phyloP scores from a whole-genome alignment of 1,284 basidiomycete species.

The Irpex sp. region DNA sequence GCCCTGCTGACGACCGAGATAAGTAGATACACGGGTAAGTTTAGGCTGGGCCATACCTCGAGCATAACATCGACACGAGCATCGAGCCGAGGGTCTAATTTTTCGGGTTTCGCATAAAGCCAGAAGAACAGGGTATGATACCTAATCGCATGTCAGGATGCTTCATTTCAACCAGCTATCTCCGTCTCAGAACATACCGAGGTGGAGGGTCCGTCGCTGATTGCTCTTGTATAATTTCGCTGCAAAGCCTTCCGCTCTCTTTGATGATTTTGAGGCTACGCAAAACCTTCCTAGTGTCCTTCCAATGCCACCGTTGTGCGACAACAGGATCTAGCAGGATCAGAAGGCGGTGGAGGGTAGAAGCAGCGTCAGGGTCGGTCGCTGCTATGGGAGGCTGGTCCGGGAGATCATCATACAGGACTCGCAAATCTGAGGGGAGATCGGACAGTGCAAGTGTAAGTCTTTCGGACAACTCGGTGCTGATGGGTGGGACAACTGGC shows the following conservation, averaged over 20 bases:
- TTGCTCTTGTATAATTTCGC: constrained; percentile 68
- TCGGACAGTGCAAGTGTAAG: constrained; percentile 36
- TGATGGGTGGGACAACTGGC: constrained; percentile 2
- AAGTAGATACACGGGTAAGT: constrained; percentile 5
- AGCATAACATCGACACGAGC: constrained; percentile 89
- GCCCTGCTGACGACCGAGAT: constrained; percentile 48
- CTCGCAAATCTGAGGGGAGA: constrained; percentile 44
- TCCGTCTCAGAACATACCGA: constrained; percentile 36
- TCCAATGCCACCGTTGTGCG: constrained; percentile 92
- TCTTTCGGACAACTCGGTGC: constrained; percentile 26
- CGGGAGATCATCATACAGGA: constrained; percentile 54
- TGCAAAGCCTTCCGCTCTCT: constrained; percentile 65
- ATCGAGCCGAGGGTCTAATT: constrained; percentile 71
- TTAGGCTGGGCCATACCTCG: constrained; percentile 40
- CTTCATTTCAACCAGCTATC: neutral
- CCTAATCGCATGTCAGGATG: constrained; percentile 34
- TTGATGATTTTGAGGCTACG: constrained; percentile 80
- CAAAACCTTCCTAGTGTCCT: constrained; percentile 87
- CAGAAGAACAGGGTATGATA: constrained; percentile 88
- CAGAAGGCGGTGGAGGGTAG: constrained; percentile 67
- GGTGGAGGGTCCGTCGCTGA: constrained; percentile 42
- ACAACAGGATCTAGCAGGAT: constrained; percentile 70
- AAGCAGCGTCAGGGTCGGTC: constrained; percentile 50
- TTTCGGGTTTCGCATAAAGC: constrained; percentile 77
- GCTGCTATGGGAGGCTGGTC: constrained; percentile 47